These are phyloP conservation scores for Penicillium sp. DNA, from an alignment of 2,329 filamentous ascomycete species.

Conservation along the genomic window DNA sequence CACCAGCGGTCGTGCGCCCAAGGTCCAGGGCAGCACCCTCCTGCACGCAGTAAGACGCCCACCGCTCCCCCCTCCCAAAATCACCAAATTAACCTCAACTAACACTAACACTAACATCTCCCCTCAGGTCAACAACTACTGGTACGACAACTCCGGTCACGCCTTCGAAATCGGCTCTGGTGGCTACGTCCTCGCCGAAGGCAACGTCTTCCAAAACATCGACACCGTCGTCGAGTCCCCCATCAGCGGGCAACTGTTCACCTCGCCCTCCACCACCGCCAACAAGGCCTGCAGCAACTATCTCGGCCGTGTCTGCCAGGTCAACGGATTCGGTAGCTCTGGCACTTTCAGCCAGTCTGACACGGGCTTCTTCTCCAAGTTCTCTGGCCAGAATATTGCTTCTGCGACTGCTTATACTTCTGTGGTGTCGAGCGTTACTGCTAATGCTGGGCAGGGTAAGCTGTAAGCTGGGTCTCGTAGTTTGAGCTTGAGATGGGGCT, in stretches of 20 bases:
- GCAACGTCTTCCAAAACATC: constrained; percentile 61
- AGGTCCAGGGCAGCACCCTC: constrained; percentile 58
- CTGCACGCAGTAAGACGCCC: constrained; percentile 51
- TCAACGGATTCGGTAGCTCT: constrained; percentile 51
- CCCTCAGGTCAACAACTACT: constrained; percentile 61
- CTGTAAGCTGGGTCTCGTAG: constrained; percentile 25
- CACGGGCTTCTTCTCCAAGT: constrained; percentile 53
- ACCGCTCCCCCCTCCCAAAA: no score
- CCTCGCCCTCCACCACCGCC: constrained; percentile 34
- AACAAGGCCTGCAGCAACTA: constrained; percentile 47
- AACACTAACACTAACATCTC: not conserved
- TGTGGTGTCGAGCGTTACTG: constrained; percentile 41
- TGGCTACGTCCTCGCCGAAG: constrained; percentile 56
- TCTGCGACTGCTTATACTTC: constrained; percentile 41
- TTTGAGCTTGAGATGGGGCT: not conserved
- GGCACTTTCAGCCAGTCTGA: constrained; percentile 44
- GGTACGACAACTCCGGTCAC: constrained; percentile 57
- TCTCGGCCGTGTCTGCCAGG: constrained; percentile 55
- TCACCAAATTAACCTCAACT: not conserved
- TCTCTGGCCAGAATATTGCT: constrained; percentile 58
- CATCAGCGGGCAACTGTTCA: constrained; percentile 46
- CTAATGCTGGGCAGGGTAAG: constrained; percentile 52
- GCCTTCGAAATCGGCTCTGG: constrained; percentile 57
- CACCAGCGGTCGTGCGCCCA: constrained; percentile 59
- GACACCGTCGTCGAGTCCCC: constrained; percentile 43